Conservation (phyloP, 805 yeast genomes). For the Metschnikowia sp. region DNA sequence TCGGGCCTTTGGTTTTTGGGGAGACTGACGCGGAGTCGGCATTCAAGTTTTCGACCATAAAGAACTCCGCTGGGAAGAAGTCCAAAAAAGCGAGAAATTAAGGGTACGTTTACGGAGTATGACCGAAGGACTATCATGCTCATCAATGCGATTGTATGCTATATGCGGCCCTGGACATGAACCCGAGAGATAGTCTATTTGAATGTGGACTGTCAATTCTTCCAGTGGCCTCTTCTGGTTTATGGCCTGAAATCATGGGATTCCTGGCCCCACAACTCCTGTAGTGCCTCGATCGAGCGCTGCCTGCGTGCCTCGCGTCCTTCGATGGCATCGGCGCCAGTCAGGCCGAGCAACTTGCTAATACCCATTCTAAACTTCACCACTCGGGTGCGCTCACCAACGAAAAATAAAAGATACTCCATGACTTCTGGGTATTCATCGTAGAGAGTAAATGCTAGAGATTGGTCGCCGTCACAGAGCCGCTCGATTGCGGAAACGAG, state of each 20-base stretch:
- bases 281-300: constrained; percentile 25
- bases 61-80: constrained; percentile 15
- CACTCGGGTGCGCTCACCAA: constrained; percentile 18
- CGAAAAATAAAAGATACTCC: constrained; percentile 25
- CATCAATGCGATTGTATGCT: too few relatives aligned
- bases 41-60: constrained; percentile 29
- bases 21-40: constrained; percentile 31
- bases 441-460: constrained; percentile 26
- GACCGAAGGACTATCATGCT: too few relatives aligned
- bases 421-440: constrained; percentile 34
- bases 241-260: not conserved
- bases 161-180: too few relatives aligned
- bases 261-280: constrained; percentile 10
- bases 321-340: constrained; percentile 13
- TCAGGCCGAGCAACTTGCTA: constrained; percentile 15
- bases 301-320: constrained; percentile 20
- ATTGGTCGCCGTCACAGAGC: constrained; percentile 16
- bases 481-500: constrained; percentile 19
- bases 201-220: not conserved
- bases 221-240: not conserved
- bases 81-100: not conserved
- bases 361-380: constrained; percentile 23
- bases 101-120: too few relatives aligned
- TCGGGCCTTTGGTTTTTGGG: constrained; percentile 79
- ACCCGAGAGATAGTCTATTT: too few relatives aligned